Base-by-base conservation (phyloP, 2,329 filamentous ascomycete genomes). In the Rosellinia necatrix region DNA sequence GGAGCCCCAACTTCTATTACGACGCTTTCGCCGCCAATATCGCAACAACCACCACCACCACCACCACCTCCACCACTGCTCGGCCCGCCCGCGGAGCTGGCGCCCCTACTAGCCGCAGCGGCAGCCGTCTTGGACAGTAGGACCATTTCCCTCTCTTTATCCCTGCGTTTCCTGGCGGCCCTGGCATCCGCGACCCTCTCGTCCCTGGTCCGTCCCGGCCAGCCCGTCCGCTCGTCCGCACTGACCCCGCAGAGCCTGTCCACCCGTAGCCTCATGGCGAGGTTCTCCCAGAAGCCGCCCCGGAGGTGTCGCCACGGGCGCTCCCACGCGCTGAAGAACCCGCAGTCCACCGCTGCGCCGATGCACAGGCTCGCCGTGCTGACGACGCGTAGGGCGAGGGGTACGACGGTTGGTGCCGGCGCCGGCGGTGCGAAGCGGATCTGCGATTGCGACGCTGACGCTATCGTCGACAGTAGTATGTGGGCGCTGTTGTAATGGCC, bases 321-420 rank as follows among this genome's bases (percentile, higher is more conserved):
- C 70, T 93, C 90, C 40, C 88, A 81, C 25, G 82, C 75, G 25
- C 80, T 81, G 71, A 92, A 92, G 19, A 92, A 79, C 52, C 81
- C 71, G 58, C 86, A 85, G 67, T 92, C 87, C 1, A 85, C 83
- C 1, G 84, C 78, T 2, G 88, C 89, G 70, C 91, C 88, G 30
- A 83, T 76, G 42, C 79, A 82, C 27, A 91, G 68, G 64, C 79
- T 88, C 43, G 85, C 74, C 3, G 84, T 78, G 58, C 77, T 78
- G 21, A 83, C 66, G 6, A 86, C 68, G 9, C 77, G 75, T 42
- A 92, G 72, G 49, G 73, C 78, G 60, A 83, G 86, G 0, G 88
- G 78, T 85, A 75, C 8, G 34, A 17, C 21, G n/a, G n/a, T n/a
- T 22, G 32, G 22, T n/a, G 9, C 4, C 8, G 42, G 12, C 3